Evolutionary conservation across 2,329 filamentous ascomycete genomes (phyloP).

Genomic region (Ophiostoma perfectum): DNA sequence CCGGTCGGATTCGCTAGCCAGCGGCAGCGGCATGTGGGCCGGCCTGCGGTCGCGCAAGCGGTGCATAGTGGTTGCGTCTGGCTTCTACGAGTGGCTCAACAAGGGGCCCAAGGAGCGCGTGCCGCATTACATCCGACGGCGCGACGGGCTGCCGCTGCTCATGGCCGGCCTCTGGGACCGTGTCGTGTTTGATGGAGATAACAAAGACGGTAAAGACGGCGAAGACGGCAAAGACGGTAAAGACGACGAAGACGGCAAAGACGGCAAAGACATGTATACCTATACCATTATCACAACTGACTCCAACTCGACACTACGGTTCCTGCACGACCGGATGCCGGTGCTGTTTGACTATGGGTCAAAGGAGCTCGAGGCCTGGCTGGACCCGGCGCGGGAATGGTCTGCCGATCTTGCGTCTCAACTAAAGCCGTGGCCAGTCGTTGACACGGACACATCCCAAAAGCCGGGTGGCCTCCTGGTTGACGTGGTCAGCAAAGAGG

Average conservation of each 20-base stretch:
- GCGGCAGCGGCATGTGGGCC: conserved; percentile 80
- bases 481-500: conserved; percentile 79
- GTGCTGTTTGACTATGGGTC: conserved; percentile 78
- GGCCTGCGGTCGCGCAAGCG: conserved; percentile 85
- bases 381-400: conserved; percentile 75
- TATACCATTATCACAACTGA: conserved; percentile 93
- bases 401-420: conserved; percentile 69
- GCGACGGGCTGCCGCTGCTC: conserved; percentile 78
- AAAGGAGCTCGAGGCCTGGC: conserved; percentile 64
- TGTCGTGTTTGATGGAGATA: conserved; percentile 40
- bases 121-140: conserved; percentile 76
- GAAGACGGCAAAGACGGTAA: background rate
- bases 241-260: background rate
- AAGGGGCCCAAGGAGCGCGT: conserved; percentile 70
- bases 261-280: conserved; percentile 65
- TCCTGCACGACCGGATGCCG: conserved; percentile 93
- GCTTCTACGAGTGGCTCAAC: conserved; percentile 96
- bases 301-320: conserved; percentile 74
- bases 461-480: conserved; percentile 45
- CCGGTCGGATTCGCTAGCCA: conserved; percentile 75
- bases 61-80: conserved; percentile 81
- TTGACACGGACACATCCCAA: conserved; percentile 43
- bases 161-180: conserved; percentile 91
- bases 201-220: too few relatives aligned
- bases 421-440: conserved; percentile 54